Percentiles rank a stretch among this genome's conserved stretches.
Conservation (phyloP, 2,329 filamentous ascomycete species). For the Meredithiella fracta region DNA sequence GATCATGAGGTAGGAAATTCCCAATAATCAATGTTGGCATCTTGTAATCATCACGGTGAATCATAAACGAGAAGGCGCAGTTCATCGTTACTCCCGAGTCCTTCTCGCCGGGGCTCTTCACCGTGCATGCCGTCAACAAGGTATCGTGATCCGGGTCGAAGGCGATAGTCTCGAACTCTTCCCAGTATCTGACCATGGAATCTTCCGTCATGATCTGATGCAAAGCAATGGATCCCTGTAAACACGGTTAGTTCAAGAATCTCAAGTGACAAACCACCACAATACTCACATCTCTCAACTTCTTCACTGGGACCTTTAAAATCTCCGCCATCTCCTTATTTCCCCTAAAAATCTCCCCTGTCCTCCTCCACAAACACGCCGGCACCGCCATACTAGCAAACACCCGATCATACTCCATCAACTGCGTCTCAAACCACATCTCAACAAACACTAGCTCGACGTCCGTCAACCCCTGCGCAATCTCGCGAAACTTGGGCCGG, state of each 20-base stretch:
- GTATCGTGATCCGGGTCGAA: constrained; percentile 91
- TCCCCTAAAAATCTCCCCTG: constrained; percentile 89
- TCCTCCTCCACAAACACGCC: constrained; percentile 91
- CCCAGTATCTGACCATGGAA: constrained; percentile 92
- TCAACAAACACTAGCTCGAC: constrained; percentile 89
- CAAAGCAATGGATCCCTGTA: constrained; percentile 80
- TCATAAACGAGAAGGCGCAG: constrained; percentile 96
- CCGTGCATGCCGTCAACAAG: constrained; percentile 77
- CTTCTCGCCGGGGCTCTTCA: constrained; percentile 63
- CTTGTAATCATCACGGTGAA: constrained; percentile 84
- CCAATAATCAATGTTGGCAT: constrained; percentile 91
- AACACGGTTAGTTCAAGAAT: constrained; percentile 1
- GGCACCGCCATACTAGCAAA: constrained; percentile 99
- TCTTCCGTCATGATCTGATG: constrained; percentile 95
- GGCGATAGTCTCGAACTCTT: constrained; percentile 95
- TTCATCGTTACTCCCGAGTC: constrained; percentile 59
- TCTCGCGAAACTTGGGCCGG: constrained; percentile 86
- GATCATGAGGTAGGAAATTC: constrained; percentile 84
- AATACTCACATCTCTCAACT: constrained; percentile 67
- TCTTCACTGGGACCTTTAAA: constrained; percentile 82
- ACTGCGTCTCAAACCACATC: constrained; percentile 95
- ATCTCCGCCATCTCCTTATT: constrained; percentile 99
- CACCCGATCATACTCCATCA: constrained; percentile 96
- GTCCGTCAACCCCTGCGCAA: constrained; percentile 81
- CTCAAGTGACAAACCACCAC: not conserved